Conservation (phyloP, 2,329 filamentous ascomycete genomes). For the Botrytis deweyae region DNA sequence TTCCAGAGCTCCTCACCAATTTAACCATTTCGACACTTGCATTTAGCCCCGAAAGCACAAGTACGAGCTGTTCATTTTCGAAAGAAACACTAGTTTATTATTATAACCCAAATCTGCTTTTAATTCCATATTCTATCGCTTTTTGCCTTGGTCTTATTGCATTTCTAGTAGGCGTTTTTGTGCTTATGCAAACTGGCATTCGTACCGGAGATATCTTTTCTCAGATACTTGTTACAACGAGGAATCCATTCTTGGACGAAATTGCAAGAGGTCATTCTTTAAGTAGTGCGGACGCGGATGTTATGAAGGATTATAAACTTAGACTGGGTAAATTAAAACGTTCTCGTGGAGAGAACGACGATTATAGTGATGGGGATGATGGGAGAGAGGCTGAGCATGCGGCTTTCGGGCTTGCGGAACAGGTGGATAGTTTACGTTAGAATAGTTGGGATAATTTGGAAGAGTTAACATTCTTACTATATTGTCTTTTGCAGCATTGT, state of each 20-base stretch:
- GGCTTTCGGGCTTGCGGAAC: neutral
- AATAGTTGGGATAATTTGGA: neutral
- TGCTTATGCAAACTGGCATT: neutral
- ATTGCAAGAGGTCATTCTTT: neutral
- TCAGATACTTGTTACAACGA: neutral
- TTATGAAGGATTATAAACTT: neutral
- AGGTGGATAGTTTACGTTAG: neutral
- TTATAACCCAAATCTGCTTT: neutral
- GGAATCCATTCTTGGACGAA: neutral
- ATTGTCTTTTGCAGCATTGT: neutral
- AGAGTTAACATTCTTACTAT: neutral
- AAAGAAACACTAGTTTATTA: neutral
- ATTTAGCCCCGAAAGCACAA: neutral
- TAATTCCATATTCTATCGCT: neutral
- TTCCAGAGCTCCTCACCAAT: slow-evolving; percentile 3
- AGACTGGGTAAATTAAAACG: neutral
- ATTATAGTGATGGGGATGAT: neutral
- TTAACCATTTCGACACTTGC: neutral
- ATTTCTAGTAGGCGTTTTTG: neutral
- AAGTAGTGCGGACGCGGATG: neutral
- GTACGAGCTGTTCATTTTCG: neutral
- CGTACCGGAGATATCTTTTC: neutral
- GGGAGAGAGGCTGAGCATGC: neutral
- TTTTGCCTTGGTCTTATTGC: neutral
- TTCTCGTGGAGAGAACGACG: no score